Evolutionary conservation across 2,329 filamentous ascomycete species (phyloP).

Genomic region (Aspergillus sojae): DNA sequence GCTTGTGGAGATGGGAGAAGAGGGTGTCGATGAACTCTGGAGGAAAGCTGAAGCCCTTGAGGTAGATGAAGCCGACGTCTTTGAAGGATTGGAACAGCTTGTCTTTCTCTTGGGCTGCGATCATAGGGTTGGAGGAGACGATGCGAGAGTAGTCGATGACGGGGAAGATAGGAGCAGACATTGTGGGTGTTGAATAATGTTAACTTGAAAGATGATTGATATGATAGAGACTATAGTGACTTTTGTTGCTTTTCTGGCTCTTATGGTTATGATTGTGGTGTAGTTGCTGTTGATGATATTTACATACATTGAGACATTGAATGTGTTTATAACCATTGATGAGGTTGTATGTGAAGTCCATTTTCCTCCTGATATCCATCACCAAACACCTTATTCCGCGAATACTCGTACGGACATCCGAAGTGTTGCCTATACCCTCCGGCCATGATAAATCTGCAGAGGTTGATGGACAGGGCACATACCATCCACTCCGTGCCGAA

Average conservation of each 20-base stretch:
- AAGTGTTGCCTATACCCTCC: not conserved
- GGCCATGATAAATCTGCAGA: not conserved
- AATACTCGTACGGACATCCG: not conserved
- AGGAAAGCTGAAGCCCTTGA: conserved; percentile 7
- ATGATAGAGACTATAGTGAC: not conserved
- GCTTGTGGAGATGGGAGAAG: conserved; percentile 2
- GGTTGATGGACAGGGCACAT: not conserved
- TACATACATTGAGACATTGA: not conserved
- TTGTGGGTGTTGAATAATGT: not conserved
- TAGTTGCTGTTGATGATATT: not conserved
- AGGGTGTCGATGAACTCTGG: conserved; percentile 5
- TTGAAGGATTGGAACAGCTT: conserved; percentile 9
- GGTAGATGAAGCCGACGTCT: conserved; percentile 12
- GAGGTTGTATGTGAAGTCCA: not conserved
- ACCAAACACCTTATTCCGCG: not conserved
- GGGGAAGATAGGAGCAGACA: not conserved
- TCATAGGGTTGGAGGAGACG: not conserved
- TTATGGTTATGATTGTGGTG: not conserved
- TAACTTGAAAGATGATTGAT: not conserved
- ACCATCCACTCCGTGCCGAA: not conserved
- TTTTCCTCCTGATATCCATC: not conserved
- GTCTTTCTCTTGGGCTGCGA: conserved; percentile 1
- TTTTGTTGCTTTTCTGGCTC: not conserved
- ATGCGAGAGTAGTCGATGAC: not conserved
- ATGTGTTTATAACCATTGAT: not conserved